A percentile compares a stretch with the other conserved stretches of the same genome.
Conservation (phyloP, 495 filamentous ascomycete species). For the Penicillium chermesinum region DNA sequence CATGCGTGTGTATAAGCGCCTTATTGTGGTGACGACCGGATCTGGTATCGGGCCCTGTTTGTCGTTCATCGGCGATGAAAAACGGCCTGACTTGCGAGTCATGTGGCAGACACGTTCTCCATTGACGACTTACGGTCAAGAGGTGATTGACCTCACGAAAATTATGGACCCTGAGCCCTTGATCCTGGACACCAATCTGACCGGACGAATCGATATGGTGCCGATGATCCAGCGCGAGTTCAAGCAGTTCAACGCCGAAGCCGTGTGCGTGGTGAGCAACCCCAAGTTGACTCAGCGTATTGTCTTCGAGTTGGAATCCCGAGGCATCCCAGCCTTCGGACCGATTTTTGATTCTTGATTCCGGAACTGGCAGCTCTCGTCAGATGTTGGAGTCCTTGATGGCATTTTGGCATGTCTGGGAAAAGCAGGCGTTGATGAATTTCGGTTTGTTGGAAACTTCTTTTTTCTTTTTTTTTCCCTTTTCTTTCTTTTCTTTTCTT, state of each 20-base stretch:
- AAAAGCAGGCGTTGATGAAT: neutral
- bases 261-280: slow-evolving; percentile 69
- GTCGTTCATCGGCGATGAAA: slow-evolving; percentile 45
- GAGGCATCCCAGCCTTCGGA: slow-evolving; percentile 68
- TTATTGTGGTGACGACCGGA: slow-evolving; percentile 76
- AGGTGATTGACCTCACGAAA: slow-evolving; percentile 41
- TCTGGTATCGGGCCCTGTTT: slow-evolving; percentile 69
- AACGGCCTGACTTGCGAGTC: slow-evolving; percentile 48
- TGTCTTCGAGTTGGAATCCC: slow-evolving; percentile 66
- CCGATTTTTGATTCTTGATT: slow-evolving; percentile 75
- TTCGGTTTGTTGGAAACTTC: slow-evolving; percentile 2
- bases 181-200: slow-evolving; percentile 43
- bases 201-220: slow-evolving; percentile 45
- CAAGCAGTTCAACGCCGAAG: slow-evolving; percentile 56
- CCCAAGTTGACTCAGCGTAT: slow-evolving; percentile 64
- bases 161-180: slow-evolving; percentile 47
- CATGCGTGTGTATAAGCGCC: slow-evolving; percentile 60
- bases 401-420: neutral
- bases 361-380: neutral
- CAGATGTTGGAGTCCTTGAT: neutral
- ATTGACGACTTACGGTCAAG: slow-evolving; percentile 43
- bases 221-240: slow-evolving; percentile 51
- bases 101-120: slow-evolving; percentile 54
- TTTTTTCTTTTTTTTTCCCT: neutral
- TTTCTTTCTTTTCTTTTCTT: neutral